Evolutionary conservation across 2,329 filamentous ascomycete genomes (phyloP).

Genomic region (Fusarium chaquense): DNA sequence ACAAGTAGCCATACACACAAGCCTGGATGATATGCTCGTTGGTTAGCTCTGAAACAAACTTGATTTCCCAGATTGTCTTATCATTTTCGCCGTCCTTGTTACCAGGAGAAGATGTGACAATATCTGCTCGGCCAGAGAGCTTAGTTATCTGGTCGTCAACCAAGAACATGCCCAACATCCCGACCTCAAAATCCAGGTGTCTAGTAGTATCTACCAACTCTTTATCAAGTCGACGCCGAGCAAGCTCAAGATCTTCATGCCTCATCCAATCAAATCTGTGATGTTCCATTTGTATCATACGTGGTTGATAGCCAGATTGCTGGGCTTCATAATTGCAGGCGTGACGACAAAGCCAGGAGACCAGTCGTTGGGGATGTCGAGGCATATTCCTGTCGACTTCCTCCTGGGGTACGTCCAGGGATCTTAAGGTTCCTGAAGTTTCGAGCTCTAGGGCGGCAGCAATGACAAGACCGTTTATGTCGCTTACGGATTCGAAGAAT

Average conservation of each 20-base stretch:
- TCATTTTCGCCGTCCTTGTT: neutral
- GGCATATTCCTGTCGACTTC: neutral
- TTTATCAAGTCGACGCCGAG: conserved; percentile 35
- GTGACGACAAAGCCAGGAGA: conserved; percentile 43
- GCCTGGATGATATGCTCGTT: conserved; percentile 46
- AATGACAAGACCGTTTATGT: conserved; percentile 48
- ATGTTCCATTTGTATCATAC: conserved; percentile 45
- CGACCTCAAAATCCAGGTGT: conserved; percentile 21
- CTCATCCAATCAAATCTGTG: conserved; percentile 48
- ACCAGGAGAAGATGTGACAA: conserved; percentile 7
- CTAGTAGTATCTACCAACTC: conserved; percentile 18
- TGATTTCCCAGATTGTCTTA: conserved; percentile 48
- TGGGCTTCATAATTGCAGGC: conserved; percentile 47
- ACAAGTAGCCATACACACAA: conserved; percentile 46
- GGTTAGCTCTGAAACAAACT: conserved; percentile 47
- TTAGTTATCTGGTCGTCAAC: neutral
- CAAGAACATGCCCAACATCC: neutral
- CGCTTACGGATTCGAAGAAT: conserved; percentile 46
- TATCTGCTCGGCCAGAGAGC: conserved; percentile 31
- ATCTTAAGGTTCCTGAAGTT: conserved; percentile 31
- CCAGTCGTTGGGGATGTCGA: conserved; percentile 8
- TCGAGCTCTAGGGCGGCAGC: conserved; percentile 45
- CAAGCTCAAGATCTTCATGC: conserved; percentile 31
- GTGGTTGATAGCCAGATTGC: conserved; percentile 43
- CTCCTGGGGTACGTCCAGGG: conserved; percentile 10